A percentile compares a stretch with the other conserved stretches of the same genome.
Evolutionary conservation across 345 rosid genomes (phyloP).

Genomic region (Nephelium lappaceum): DNA sequence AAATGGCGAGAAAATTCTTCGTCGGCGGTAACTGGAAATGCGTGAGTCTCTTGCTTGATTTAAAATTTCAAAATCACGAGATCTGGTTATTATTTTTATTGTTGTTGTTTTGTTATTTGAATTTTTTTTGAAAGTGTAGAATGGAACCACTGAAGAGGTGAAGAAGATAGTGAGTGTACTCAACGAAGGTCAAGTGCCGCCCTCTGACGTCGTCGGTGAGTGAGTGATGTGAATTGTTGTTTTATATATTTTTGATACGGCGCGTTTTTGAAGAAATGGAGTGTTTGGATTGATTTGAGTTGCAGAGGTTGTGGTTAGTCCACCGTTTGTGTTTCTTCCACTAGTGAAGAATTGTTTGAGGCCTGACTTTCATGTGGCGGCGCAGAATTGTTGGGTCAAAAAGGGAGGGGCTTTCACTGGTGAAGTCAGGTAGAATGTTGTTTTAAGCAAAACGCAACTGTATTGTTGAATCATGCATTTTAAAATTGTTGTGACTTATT

Average conservation of each 20-base stretch:
- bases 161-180: slow-evolving; percentile 79
- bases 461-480: too few relatives aligned
- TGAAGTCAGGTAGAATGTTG: slow-evolving; percentile 64
- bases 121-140: slow-evolving; percentile 43
- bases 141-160: slow-evolving; percentile 87
- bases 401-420: slow-evolving; percentile 99
- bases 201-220: slow-evolving; percentile 80
- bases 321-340: slow-evolving; percentile 81
- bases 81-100: neutral
- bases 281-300: neutral
- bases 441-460: too few relatives aligned
- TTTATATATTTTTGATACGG: neutral
- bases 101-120: neutral
- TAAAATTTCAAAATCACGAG: neutral
- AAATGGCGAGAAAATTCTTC: slow-evolving; percentile 82
- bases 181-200: slow-evolving; percentile 71
- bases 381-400: slow-evolving; percentile 95
- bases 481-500: too few relatives aligned
- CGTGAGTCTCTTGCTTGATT: slow-evolving; percentile 43
- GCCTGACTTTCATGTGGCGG: slow-evolving; percentile 82
- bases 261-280: neutral
- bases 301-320: slow-evolving; percentile 90
- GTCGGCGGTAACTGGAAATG: slow-evolving; percentile 99
- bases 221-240: neutral
- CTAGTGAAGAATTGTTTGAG: slow-evolving; percentile 62